phyloP scores from a whole-genome alignment of 2,329 filamentous ascomycete genomes.

The Sclerotinia sclerotiorum region DNA sequence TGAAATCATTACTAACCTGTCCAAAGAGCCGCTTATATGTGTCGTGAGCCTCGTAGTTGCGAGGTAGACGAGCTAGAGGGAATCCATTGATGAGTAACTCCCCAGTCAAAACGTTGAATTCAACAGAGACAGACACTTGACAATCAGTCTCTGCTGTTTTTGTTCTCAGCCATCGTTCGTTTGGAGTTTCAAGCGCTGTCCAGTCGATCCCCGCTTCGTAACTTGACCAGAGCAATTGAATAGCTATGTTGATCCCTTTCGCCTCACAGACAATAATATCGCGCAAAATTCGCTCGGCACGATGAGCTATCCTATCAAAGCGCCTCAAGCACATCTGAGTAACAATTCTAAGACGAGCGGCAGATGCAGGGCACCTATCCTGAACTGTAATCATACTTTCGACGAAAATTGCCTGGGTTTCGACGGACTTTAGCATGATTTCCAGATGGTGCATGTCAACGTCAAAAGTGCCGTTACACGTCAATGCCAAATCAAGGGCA shows the following conservation, averaged over 20 bases:
- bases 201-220: conserved; percentile 36
- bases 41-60: conserved; percentile 43
- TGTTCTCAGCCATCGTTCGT: conserved; percentile 42
- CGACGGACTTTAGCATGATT: conserved; percentile 33
- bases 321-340: conserved; percentile 16
- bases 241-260: conserved; percentile 33
- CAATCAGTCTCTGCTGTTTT: conserved; percentile 25
- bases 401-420: conserved; percentile 41
- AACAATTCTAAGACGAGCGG: conserved; percentile 27
- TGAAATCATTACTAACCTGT: conserved; percentile 20
- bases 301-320: conserved; percentile 26
- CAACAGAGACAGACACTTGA: conserved; percentile 38
- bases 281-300: conserved; percentile 30
- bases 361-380: conserved; percentile 42
- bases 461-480: conserved; percentile 49
- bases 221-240: conserved; percentile 36
- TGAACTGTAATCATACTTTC: conserved; percentile 44
- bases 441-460: conserved; percentile 42
- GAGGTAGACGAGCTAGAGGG: conserved; percentile 50
- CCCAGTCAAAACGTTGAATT: conserved; percentile 53
- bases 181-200: conserved; percentile 32
- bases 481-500: conserved; percentile 45
- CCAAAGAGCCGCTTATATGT: conserved; percentile 31
- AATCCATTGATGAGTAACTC: conserved; percentile 53
- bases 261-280: neutral